A percentile compares a stretch with the other conserved stretches of the same genome.
These are phyloP conservation scores for Claviceps maximensis DNA, from an alignment of 2,329 filamentous ascomycete species.

Conservation along the genomic window DNA sequence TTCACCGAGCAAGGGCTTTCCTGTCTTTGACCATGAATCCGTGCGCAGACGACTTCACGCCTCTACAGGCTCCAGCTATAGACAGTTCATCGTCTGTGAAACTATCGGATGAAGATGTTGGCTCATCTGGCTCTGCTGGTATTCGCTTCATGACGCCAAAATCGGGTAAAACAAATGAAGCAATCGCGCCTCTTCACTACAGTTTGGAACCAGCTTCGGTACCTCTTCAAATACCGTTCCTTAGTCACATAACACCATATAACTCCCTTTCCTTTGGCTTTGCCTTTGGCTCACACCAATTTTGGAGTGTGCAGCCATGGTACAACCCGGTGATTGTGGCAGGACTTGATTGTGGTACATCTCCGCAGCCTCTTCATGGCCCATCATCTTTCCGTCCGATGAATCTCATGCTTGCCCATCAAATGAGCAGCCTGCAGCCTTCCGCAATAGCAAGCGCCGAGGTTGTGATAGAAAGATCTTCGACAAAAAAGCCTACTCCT, in stretches of 20 bases:
- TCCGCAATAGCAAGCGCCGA: not conserved
- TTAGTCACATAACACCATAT: not conserved
- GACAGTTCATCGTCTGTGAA: not conserved
- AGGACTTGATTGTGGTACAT: constrained; percentile 4
- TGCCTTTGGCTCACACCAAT: not conserved
- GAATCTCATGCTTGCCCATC: not conserved
- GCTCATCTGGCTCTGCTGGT: not conserved
- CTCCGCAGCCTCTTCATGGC: not conserved
- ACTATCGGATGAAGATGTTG: not conserved
- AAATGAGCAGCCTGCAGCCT: not conserved
- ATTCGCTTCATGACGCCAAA: not conserved
- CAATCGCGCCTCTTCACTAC: not conserved
- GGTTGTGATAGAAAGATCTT: not conserved
- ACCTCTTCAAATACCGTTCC: not conserved
- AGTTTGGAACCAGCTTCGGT: not conserved
- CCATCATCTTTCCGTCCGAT: not conserved
- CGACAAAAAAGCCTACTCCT: not conserved
- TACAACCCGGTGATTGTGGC: constrained; percentile 3
- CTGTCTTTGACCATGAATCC: constrained; percentile 3
- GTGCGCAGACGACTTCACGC: constrained; percentile 4
- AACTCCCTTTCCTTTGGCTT: not conserved
- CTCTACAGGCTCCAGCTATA: not conserved
- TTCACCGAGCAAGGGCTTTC: not conserved
- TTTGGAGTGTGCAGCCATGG: constrained; percentile 3
- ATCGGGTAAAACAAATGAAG: not conserved